These are phyloP conservation scores for Ustilago shanxiensis DNA, from an alignment of 1,284 basidiomycete species.

Conservation along the genomic window DNA sequence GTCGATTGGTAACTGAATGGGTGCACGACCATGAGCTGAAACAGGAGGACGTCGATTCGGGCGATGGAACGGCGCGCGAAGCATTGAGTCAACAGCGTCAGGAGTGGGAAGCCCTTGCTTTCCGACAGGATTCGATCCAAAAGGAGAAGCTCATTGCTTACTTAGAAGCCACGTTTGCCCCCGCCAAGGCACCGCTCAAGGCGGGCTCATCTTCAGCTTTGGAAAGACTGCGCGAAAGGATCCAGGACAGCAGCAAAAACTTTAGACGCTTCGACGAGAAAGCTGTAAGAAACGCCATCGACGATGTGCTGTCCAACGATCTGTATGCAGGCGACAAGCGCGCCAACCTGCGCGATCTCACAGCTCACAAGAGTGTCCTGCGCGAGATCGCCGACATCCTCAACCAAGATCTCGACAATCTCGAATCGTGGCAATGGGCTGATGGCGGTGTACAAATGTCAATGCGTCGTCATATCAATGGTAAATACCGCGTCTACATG, in stretches of 20 bases:
- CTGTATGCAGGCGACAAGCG: neutral
- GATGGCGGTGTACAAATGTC: constrained; percentile 11
- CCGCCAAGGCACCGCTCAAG: too few relatives aligned
- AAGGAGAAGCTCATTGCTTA: neutral
- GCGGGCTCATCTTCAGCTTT: too few relatives aligned
- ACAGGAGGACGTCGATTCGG: neutral
- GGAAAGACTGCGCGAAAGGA: too few relatives aligned
- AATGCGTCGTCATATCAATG: constrained; percentile 25
- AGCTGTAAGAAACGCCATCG: neutral
- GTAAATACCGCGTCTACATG: constrained; percentile 25
- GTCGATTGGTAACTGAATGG: neutral
- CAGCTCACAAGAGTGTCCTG: constrained; percentile 8
- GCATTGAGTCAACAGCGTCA: neutral
- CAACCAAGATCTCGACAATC: constrained; percentile 11
- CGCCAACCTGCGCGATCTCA: constrained; percentile 4
- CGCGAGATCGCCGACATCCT: constrained; percentile 12
- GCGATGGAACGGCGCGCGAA: neutral
- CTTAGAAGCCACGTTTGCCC: neutral
- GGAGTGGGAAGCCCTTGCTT: neutral
- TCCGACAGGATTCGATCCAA: neutral
- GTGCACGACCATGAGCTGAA: neutral
- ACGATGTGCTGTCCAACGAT: neutral
- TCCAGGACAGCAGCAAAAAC: neutral
- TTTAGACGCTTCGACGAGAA: neutral
- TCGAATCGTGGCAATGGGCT: constrained; percentile 12